Percentiles rank a stretch among this genome's conserved stretches.
Conservation (phyloP, 306 rosid genomes). For the Cucurbita maxima region DNA sequence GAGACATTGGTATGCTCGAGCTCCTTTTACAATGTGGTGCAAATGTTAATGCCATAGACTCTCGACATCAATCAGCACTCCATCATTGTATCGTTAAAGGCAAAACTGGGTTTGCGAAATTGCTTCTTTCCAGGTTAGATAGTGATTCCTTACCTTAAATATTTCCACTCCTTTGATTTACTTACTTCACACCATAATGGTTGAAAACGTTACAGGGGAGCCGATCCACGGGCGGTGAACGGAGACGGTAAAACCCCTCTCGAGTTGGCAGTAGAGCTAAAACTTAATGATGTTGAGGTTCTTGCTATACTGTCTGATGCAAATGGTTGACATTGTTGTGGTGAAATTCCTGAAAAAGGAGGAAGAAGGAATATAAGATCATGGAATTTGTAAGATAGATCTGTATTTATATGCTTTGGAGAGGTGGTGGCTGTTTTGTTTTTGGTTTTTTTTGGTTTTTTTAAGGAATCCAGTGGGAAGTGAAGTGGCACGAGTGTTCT, state of each 20-base stretch:
- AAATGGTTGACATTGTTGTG: slow-evolving; percentile 36
- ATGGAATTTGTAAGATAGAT: slow-evolving; percentile 38
- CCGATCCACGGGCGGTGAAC: slow-evolving; percentile 67
- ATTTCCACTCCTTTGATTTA: neutral
- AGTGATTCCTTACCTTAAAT: neutral
- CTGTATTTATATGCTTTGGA: slow-evolving; percentile 31
- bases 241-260: slow-evolving; percentile 77
- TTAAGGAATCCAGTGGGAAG: slow-evolving; percentile 17
- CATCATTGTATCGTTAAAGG: slow-evolving; percentile 67
- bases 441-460: neutral
- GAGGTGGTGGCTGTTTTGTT: slow-evolving; percentile 20
- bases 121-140: slow-evolving; percentile 72
- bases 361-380: neutral
- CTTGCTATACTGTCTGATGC: slow-evolving; percentile 45
- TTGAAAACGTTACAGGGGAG: slow-evolving; percentile 50
- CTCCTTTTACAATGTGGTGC: slow-evolving; percentile 97
- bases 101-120: slow-evolving; percentile 36
- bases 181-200: neutral
- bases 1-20: slow-evolving; percentile 91
- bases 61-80: slow-evolving; percentile 69
- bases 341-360: neutral
- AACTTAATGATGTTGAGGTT: slow-evolving; percentile 46
- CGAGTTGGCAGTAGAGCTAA: slow-evolving; percentile 55
- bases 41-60: slow-evolving; percentile 55
- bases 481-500: slow-evolving; percentile 19